Conservation (phyloP, 2,329 filamentous ascomycete genomes). For the Aspergillus tamarii region DNA sequence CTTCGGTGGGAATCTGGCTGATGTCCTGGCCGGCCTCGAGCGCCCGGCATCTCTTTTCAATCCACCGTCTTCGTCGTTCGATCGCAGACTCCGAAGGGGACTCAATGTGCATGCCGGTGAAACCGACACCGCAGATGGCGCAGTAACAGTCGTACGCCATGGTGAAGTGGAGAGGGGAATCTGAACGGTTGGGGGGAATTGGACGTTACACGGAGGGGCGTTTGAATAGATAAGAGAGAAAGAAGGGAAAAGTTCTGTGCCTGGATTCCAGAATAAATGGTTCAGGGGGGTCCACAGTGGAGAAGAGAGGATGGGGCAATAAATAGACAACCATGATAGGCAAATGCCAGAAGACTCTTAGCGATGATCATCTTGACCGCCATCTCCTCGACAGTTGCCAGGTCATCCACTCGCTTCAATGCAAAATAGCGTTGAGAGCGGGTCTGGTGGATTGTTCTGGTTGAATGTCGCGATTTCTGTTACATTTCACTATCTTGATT, state of each 20-base stretch:
- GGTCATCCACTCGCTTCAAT: constrained; percentile 3
- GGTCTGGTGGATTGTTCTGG: background rate
- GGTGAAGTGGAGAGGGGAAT: background rate
- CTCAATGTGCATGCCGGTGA: constrained; percentile 26
- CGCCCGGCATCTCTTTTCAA: constrained; percentile 21
- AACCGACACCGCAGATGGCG: constrained; percentile 26
- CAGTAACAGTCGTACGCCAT: constrained; percentile 31
- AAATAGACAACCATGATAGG: constrained; percentile 1
- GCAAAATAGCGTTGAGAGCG: constrained; percentile 1
- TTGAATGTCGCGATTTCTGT: background rate
- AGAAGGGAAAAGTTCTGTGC: background rate
- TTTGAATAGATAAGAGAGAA: background rate
- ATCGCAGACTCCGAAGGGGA: constrained; percentile 20
- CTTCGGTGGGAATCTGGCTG: constrained; percentile 7
- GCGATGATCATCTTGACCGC: constrained; percentile 6
- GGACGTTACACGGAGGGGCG: background rate
- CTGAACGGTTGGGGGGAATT: background rate
- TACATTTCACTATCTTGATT: background rate
- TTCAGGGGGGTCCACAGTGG: constrained; percentile 2
- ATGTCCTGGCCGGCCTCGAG: constrained; percentile 14
- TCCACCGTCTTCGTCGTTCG: constrained; percentile 23
- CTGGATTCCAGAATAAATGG: constrained; percentile 8
- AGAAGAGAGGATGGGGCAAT: background rate
- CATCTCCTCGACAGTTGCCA: background rate
- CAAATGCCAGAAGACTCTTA: background rate